Percentiles rank a stretch among this genome's conserved stretches.
phyloP scores from a whole-genome alignment of 108 stramenopile genomes.

The Nannochloropsis gaditana region DNA sequence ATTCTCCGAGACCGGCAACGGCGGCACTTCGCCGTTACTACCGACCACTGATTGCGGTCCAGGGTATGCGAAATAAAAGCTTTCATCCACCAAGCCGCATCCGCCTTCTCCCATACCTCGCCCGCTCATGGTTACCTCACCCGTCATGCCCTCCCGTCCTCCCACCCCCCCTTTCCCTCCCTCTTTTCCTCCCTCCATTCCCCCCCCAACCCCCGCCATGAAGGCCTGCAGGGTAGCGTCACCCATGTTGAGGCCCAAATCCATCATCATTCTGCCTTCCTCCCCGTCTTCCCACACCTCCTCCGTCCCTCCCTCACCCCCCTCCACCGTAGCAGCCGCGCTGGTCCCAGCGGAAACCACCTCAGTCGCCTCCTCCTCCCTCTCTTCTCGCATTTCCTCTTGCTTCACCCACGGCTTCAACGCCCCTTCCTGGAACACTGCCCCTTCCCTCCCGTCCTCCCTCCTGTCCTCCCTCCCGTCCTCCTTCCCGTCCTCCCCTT shows the following conservation, averaged over 20 bases:
- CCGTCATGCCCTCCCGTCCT: neutral
- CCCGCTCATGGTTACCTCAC: neutral
- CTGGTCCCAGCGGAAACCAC: neutral
- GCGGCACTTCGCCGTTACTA: too few species aligned
- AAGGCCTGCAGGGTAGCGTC: neutral
- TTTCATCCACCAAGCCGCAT: neutral
- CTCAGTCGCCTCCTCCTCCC: neutral
- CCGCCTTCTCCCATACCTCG: neutral
- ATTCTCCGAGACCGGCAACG: too few species aligned
- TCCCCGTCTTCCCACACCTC: neutral
- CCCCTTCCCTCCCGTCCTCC: neutral
- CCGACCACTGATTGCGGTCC: neutral
- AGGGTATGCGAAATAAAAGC: conserved; percentile 1
- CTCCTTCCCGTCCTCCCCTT: neutral
- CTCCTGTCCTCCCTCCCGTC: neutral
- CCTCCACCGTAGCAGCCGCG: neutral
- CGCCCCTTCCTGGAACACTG: too few species aligned
- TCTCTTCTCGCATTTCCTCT: neutral
- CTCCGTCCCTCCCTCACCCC: neutral
- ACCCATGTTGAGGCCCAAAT: neutral
- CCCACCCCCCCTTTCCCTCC: neutral
- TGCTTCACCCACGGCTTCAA: neutral
- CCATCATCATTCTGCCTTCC: neutral
- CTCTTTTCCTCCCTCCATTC: neutral
- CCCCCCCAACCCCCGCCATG: neutral